phyloP scores from a whole-genome alignment of 1,139 yeast genomes.

The Suhomyces terraborum region DNA sequence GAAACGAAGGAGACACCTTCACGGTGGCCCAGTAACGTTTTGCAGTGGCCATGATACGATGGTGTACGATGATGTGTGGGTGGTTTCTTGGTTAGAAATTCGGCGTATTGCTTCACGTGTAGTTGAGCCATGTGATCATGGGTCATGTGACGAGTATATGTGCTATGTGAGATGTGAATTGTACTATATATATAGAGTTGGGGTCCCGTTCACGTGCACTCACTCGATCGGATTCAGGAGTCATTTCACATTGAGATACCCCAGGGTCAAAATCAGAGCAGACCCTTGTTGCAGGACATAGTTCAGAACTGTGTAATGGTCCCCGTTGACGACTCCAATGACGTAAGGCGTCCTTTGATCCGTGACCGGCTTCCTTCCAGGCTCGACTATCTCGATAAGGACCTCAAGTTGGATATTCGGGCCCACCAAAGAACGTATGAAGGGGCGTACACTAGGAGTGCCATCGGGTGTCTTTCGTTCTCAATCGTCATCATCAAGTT shows the following conservation, averaged over 20 bases:
- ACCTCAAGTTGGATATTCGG: constrained; percentile 51
- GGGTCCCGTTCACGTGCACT: too few relatives aligned
- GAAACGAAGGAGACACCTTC: constrained; percentile 31
- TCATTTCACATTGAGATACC: too few relatives aligned
- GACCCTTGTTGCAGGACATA: too few relatives aligned
- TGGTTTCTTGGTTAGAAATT: too few relatives aligned
- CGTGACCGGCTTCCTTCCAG: constrained; percentile 35
- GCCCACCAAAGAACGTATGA: constrained; percentile 66
- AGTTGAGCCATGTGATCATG: not conserved
- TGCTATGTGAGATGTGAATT: too few relatives aligned
- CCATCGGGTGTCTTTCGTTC: constrained; percentile 50
- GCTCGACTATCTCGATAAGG: constrained; percentile 37
- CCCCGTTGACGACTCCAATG: not conserved
- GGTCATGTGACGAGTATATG: not conserved
- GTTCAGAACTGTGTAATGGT: not conserved
- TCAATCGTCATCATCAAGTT: constrained; percentile 51
- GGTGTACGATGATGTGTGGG: not conserved
- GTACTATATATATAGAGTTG: too few relatives aligned
- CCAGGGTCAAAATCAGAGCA: too few relatives aligned
- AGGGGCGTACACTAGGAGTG: constrained; percentile 60
- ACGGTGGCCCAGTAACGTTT: constrained; percentile 39
- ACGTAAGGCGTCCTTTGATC: not conserved
- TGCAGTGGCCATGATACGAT: constrained; percentile 31
- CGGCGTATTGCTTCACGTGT: too few relatives aligned
- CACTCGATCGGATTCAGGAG: too few relatives aligned